These are phyloP conservation scores for Xanthoparmelia taractica DNA, from an alignment of 495 filamentous ascomycete genomes.

Conservation along the genomic window DNA sequence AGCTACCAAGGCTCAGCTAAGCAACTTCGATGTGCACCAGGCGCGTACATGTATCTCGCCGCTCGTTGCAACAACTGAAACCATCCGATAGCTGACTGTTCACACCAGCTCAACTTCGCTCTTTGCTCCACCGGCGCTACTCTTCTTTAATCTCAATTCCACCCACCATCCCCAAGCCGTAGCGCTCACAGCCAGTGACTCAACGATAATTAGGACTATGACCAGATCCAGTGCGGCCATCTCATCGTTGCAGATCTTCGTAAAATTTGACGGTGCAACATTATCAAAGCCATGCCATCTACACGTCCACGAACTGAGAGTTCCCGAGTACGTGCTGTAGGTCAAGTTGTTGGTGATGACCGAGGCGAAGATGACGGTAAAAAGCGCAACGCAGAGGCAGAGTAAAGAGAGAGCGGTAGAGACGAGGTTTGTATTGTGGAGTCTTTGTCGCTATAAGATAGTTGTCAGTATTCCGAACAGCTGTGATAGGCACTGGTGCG, in stretches of 20 bases:
- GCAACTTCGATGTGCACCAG: neutral
- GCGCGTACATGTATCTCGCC: neutral
- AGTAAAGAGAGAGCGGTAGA: slow-evolving; percentile 32
- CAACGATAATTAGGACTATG: slow-evolving; percentile 38
- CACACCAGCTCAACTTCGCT: slow-evolving; percentile 22
- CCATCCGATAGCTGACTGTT: neutral
- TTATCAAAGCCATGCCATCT: slow-evolving; percentile 36
- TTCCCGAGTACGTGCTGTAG: slow-evolving; percentile 36
- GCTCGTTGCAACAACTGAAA: neutral
- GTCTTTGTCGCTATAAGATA: slow-evolving; percentile 17
- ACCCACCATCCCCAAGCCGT: slow-evolving; percentile 37
- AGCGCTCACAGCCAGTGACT: slow-evolving; percentile 37
- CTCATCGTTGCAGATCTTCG: slow-evolving; percentile 38
- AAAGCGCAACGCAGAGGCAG: slow-evolving; percentile 37
- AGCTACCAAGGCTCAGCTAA: slow-evolving; percentile 12
- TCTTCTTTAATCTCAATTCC: slow-evolving; percentile 34
- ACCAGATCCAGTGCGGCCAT: slow-evolving; percentile 38
- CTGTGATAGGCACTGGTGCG: neutral
- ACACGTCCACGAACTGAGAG: slow-evolving; percentile 47
- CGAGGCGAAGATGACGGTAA: slow-evolving; percentile 38
- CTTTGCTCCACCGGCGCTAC: slow-evolving; percentile 24
- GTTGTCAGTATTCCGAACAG: neutral
- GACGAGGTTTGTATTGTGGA: slow-evolving; percentile 36
- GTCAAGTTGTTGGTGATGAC: slow-evolving; percentile 37
- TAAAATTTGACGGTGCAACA: slow-evolving; percentile 34